Conservation (phyloP, 768 basidiomycete genomes). For the Erythrobasidium yunnanense region DNA sequence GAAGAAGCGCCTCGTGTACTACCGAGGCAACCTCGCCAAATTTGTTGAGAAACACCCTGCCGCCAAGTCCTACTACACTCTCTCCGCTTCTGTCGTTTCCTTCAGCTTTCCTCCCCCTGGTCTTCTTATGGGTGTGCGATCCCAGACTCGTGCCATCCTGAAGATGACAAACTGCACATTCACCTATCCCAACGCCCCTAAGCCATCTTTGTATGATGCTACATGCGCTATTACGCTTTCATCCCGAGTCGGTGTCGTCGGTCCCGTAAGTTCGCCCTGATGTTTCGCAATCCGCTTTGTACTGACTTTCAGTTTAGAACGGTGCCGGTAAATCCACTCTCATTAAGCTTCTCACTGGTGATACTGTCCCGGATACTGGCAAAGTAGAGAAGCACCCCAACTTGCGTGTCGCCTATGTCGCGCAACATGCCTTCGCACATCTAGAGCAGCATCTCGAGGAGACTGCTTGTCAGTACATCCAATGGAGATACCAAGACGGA, state of each 20-base stretch:
- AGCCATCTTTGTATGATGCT: slow-evolving; percentile 72
- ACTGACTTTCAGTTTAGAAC: slow-evolving; percentile 52
- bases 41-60: slow-evolving; percentile 85
- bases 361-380: slow-evolving; percentile 81
- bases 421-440: slow-evolving; percentile 96
- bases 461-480: slow-evolving; percentile 90
- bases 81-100: slow-evolving; percentile 83
- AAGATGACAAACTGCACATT: slow-evolving; percentile 85
- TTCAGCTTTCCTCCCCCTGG: slow-evolving; percentile 93
- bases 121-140: slow-evolving; percentile 90
- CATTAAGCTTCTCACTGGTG: slow-evolving; percentile 88
- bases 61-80: slow-evolving; percentile 91
- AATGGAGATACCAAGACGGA: slow-evolving; percentile 98
- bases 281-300: slow-evolving; percentile 43
- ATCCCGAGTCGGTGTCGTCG: slow-evolving; percentile 94
- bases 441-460: slow-evolving; percentile 86
- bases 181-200: slow-evolving; percentile 74
- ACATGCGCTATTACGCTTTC: slow-evolving; percentile 89
- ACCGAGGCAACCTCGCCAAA: slow-evolving; percentile 77
- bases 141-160: slow-evolving; percentile 87
- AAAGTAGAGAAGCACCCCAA: slow-evolving; percentile 87
- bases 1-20: slow-evolving; percentile 88
- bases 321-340: slow-evolving; percentile 84
- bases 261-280: slow-evolving; percentile 76
- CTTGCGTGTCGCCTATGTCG: slow-evolving; percentile 88